These are phyloP conservation scores for Annulohypoxylon moriforme DNA, from an alignment of 495 filamentous ascomycete genomes.

Conservation along the genomic window DNA sequence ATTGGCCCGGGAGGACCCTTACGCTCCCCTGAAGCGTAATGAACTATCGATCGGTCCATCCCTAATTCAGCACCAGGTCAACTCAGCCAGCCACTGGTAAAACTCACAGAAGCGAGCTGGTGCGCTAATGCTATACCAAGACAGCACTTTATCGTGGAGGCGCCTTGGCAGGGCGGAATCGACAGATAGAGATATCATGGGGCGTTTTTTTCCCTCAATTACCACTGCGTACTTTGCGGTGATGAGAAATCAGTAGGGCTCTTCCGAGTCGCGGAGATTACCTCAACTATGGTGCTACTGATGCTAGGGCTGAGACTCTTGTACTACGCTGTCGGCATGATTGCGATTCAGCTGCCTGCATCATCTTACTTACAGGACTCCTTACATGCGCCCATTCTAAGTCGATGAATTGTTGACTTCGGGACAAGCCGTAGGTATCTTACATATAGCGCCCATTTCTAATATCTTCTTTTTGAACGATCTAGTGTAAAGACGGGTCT, in stretches of 20 bases:
- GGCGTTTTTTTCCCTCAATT: slow-evolving; percentile 27
- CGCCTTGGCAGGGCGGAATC: slow-evolving; percentile 40
- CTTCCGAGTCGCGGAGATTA: not conserved
- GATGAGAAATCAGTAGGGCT: not conserved
- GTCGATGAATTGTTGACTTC: not conserved
- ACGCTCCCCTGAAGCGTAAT: not conserved
- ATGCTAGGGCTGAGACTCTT: slow-evolving; percentile 4
- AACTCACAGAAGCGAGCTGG: slow-evolving; percentile 18
- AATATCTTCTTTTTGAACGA: not conserved
- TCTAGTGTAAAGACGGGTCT: not conserved
- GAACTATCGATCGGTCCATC: slow-evolving; percentile 34
- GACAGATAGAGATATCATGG: not conserved
- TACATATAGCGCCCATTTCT: not conserved
- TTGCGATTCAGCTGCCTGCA: slow-evolving; percentile 2
- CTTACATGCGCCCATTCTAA: not conserved
- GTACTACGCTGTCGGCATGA: slow-evolving; percentile 6
- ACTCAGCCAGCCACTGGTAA: slow-evolving; percentile 30
- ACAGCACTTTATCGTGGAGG: slow-evolving; percentile 10
- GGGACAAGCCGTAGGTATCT: not conserved
- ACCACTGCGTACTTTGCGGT: not conserved
- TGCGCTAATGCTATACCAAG: slow-evolving; percentile 17
- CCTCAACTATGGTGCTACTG: not conserved
- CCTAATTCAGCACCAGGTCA: slow-evolving; percentile 25
- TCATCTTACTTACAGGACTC: not conserved
- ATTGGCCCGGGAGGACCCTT: slow-evolving; percentile 24